A percentile compares a stretch with the other conserved stretches of the same genome.
Conservation (phyloP, 257 asterid species). For the Anisodus tanguticus region DNA sequence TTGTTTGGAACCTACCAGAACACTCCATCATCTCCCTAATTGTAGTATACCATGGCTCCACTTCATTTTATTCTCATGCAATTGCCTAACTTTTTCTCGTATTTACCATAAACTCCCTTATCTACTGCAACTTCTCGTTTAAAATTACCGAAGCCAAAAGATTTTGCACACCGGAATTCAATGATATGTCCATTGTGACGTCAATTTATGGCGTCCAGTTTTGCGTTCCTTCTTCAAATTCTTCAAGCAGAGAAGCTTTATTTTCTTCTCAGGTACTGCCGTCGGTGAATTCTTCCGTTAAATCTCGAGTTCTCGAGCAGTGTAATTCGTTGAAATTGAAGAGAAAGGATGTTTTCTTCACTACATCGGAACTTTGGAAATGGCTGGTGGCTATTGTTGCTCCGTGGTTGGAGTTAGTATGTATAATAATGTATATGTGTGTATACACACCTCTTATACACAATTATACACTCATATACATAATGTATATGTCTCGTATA, state of each 20-base stretch:
- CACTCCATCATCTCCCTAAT: neutral
- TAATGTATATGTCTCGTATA: no score
- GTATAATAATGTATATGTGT: no score
- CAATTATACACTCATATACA: no score
- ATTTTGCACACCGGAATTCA: slow-evolving; percentile 20
- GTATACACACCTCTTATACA: no score
- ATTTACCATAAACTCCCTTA: neutral
- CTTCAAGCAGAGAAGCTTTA: slow-evolving; percentile 43
- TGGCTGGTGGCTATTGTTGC: no score
- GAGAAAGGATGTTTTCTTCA: slow-evolving; percentile 39
- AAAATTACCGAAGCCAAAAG: neutral
- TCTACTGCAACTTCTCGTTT: neutral
- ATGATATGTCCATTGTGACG: slow-evolving; percentile 37
- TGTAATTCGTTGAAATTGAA: slow-evolving; percentile 40
- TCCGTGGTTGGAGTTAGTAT: no score
- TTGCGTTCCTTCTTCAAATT: slow-evolving; percentile 42
- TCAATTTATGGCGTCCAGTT: slow-evolving; percentile 53
- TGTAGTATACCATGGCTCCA: neutral
- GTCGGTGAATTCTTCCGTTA: slow-evolving; percentile 47
- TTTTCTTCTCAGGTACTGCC: slow-evolving; percentile 47
- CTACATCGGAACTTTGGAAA: neutral
- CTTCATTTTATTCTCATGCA: slow-evolving; percentile 43
- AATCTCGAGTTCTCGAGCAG: slow-evolving; percentile 38
- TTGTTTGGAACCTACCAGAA: slow-evolving; percentile 47
- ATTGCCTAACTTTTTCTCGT: neutral